phyloP scores from a whole-genome alignment of 2,329 filamentous ascomycete genomes.

The Leptographium radiaticola region DNA sequence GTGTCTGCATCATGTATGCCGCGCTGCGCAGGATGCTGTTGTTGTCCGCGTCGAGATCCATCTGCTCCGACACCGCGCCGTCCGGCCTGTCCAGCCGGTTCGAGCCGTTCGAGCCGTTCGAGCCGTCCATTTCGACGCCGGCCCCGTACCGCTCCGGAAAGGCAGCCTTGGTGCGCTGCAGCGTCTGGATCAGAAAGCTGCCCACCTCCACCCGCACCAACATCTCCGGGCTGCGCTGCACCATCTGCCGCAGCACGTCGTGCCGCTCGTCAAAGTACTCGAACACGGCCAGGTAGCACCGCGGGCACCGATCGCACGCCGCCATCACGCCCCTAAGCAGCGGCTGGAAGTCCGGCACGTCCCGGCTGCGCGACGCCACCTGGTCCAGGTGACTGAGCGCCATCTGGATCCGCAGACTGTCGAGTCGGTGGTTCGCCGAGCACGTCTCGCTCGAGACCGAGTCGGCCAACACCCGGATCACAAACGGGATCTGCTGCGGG shows the following conservation, averaged over 20 bases:
- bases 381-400: conserved; percentile 60
- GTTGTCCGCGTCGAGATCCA: conserved; percentile 5
- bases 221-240: conserved; percentile 47
- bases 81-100: conserved; percentile 5
- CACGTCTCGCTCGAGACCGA: conserved; percentile 25
- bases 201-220: conserved; percentile 40
- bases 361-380: conserved; percentile 58
- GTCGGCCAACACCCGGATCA: conserved; percentile 46
- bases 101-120: conserved; percentile 7
- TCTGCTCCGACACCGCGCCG: conserved; percentile 12
- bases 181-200: conserved; percentile 36
- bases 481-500: conserved; percentile 53
- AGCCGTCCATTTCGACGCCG: conserved; percentile 13
- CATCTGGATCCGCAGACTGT: conserved; percentile 39
- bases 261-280: conserved; percentile 45
- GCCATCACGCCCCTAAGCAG: conserved; percentile 30
- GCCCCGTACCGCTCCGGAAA: conserved; percentile 34
- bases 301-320: conserved; percentile 34
- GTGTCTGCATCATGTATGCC: conserved; percentile 34
- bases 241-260: conserved; percentile 47
- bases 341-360: conserved; percentile 46
- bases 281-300: conserved; percentile 46
- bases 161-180: conserved; percentile 36
- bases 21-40: conserved; percentile 22
- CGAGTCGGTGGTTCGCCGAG: conserved; percentile 29